Evolutionary conservation across 352 stramenopile species (phyloP).

Genomic region (Globisporangium cederbergense): DNA sequence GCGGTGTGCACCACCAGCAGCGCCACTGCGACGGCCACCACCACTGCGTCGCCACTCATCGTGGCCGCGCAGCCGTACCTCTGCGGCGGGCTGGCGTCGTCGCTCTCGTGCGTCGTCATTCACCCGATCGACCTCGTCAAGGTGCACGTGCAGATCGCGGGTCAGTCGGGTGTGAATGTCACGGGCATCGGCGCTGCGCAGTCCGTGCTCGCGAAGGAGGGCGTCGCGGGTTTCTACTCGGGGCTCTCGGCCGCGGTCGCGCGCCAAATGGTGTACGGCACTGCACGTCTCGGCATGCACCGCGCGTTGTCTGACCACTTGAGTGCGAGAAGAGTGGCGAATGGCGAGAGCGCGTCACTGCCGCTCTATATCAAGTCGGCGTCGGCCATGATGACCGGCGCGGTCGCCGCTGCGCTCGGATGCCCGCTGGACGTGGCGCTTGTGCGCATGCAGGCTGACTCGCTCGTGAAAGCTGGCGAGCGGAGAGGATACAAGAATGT

Average conservation of each 20-base stretch:
- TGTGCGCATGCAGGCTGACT: constrained; percentile 97
- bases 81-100: constrained; percentile 63
- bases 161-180: constrained; percentile 66
- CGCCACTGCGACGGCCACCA: not conserved
- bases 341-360: constrained; percentile 59
- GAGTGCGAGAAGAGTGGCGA: constrained; percentile 55
- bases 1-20: not conserved
- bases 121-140: constrained; percentile 91
- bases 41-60: constrained; percentile 36
- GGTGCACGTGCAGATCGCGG: constrained; percentile 84
- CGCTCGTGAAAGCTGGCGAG: constrained; percentile 84
- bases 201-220: constrained; percentile 74
- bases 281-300: constrained; percentile 79
- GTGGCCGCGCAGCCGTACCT: constrained; percentile 65
- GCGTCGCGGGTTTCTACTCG: constrained; percentile 76
- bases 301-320: constrained; percentile 74
- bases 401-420: constrained; percentile 93
- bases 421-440: constrained; percentile 98
- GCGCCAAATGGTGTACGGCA: constrained; percentile 86
- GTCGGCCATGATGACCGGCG: constrained; percentile 69
- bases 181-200: constrained; percentile 65
- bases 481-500: constrained; percentile 98
- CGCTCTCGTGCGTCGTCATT: constrained; percentile 74
- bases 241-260: constrained; percentile 74
- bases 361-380: constrained; percentile 65